Evolutionary conservation across 2,329 filamentous ascomycete genomes (phyloP).

Genomic region (Dryadomyces quercivorus): DNA sequence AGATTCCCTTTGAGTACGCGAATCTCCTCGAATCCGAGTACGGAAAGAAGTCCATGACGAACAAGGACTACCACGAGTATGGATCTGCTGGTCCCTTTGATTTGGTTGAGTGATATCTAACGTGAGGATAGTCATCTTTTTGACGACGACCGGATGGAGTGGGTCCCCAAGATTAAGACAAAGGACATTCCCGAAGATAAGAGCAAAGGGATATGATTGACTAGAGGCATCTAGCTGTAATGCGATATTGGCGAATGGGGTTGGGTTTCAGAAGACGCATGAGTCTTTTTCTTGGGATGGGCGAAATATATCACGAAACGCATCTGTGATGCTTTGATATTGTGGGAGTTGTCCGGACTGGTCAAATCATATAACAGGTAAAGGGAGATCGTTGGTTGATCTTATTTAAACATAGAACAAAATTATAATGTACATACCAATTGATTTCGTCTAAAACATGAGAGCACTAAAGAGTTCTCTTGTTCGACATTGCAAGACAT

Average conservation of each 20-base stretch:
- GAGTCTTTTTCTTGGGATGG: background rate
- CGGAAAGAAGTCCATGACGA: conserved; percentile 33
- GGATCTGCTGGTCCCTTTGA: conserved; percentile 11
- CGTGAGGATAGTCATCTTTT: conserved; percentile 10
- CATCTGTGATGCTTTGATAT: no score
- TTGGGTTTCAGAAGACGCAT: background rate
- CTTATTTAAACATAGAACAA: no score
- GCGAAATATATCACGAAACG: background rate
- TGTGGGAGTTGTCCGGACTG: no score
- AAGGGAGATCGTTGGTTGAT: no score
- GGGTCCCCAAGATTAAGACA: conserved; percentile 8
- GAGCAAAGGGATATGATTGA: background rate
- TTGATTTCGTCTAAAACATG: no score
- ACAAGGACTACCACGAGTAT: conserved; percentile 40
- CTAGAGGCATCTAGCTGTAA: background rate
- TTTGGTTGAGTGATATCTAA: background rate
- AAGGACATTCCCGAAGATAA: no score
- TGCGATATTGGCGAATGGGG: background rate
- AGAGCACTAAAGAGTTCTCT: no score
- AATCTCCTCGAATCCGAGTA: conserved; percentile 49
- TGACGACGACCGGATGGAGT: conserved; percentile 10
- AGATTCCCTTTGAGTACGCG: conserved; percentile 52
- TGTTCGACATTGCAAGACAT: no score
- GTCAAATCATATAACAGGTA: no score
- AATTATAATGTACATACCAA: no score